A percentile compares a stretch with the other conserved stretches of the same genome.
These are phyloP conservation scores for Acephala macrosclerotiorum DNA, from an alignment of 2,329 filamentous ascomycete species.

Conservation along the genomic window DNA sequence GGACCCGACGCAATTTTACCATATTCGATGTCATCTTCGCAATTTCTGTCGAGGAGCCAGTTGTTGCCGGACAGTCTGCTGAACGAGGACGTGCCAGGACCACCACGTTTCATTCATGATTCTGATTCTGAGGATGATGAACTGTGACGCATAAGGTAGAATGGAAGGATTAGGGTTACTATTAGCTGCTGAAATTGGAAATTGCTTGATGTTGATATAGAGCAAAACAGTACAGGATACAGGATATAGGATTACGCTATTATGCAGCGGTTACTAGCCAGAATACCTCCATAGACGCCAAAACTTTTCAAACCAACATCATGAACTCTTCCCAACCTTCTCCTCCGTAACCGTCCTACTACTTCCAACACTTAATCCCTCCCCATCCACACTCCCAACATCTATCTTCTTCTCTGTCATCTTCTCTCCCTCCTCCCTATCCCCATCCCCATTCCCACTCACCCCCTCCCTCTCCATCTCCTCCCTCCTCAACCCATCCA, in stretches of 20 bases:
- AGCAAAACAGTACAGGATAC: not conserved
- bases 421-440: slow-evolving; percentile 14
- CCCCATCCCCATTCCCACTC: slow-evolving; percentile 5
- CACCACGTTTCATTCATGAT: slow-evolving; percentile 51
- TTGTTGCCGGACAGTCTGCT: slow-evolving; percentile 58
- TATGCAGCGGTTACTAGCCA: not conserved
- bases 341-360: not conserved
- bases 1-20: slow-evolving; percentile 31
- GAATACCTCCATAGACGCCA: not conserved
- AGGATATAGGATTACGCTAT: slow-evolving; percentile 4
- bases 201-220: not conserved
- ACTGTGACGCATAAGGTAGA: not conserved
- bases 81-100: slow-evolving; percentile 48
- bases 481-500: slow-evolving; percentile 35
- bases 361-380: not conserved
- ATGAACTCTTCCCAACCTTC: slow-evolving; percentile 19
- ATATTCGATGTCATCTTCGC: slow-evolving; percentile 37
- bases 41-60: slow-evolving; percentile 60
- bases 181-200: not conserved
- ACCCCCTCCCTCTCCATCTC: slow-evolving; percentile 27
- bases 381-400: not conserved
- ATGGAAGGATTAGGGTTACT: not conserved
- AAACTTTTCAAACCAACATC: not conserved
- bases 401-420: slow-evolving; percentile 10
- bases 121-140: slow-evolving; percentile 49